Conservation (phyloP, 768 basidiomycete species). For the Exidia glandulosa region DNA sequence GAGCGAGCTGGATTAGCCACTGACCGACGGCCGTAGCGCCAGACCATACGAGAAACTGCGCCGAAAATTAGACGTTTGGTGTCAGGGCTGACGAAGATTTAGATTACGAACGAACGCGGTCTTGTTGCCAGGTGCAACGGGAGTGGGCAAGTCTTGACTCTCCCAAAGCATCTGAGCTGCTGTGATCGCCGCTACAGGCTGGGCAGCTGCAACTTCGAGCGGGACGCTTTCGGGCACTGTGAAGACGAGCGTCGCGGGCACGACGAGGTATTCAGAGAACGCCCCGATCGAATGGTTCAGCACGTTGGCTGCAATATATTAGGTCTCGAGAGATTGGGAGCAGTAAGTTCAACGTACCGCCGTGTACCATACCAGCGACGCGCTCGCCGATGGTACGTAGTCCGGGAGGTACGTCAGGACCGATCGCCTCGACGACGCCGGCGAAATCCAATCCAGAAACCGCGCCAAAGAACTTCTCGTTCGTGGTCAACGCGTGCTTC, state of each 20-base stretch:
- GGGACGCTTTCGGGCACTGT: background rate
- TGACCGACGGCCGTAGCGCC: constrained; percentile 14
- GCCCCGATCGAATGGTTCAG: constrained; percentile 13
- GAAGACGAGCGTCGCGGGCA: constrained; percentile 12
- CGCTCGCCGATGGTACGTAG: constrained; percentile 15
- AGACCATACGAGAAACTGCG: constrained; percentile 18
- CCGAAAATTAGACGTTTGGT: too few relatives aligned
- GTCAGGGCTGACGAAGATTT: too few relatives aligned
- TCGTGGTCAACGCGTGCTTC: background rate
- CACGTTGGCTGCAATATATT: background rate
- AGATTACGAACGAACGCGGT: too few relatives aligned
- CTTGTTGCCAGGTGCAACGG: too few relatives aligned
- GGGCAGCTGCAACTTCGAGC: constrained; percentile 7
- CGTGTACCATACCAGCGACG: constrained; percentile 17
- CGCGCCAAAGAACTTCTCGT: background rate
- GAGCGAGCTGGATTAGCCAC: background rate
- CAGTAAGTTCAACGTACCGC: constrained; percentile 7
- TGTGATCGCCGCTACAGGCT: constrained; percentile 7
- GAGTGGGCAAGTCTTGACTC: background rate
- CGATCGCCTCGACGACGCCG: constrained; percentile 13
- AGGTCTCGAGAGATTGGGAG: too few relatives aligned
- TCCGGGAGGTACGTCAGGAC: constrained; percentile 9
- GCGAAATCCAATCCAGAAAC: constrained; percentile 17
- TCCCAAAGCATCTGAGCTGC: constrained; percentile 7
- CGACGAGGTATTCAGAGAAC: constrained; percentile 19